Base-by-base conservation (phyloP, 2,329 filamentous ascomycete species). In the Waltergamsia citrina region DNA sequence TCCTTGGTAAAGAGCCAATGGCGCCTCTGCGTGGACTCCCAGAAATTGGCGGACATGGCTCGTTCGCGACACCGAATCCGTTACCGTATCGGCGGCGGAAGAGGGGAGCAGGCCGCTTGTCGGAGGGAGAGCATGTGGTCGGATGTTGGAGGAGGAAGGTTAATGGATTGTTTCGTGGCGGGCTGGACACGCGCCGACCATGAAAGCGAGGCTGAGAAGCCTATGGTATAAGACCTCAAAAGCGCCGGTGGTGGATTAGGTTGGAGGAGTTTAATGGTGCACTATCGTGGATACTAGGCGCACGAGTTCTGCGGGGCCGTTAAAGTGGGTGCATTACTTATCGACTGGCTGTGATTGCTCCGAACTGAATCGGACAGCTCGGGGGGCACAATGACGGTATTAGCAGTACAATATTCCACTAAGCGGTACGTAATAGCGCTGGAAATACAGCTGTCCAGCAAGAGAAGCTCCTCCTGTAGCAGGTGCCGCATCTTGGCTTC, bases 1-100 rank as follows among this genome's bases (percentile, higher is more conserved):
- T 86, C 78, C 50, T 85, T 82, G 30, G 85, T 81, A 59, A 94
- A 94, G 37, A 85, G 82, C 92, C 92, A 98, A 63, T 84, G 76
- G 46, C 78, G 81, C 46, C 81, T 76, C 62, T 98, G 92, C 18
- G 86, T 92, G 36, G 92, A 96, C 43, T 86, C 82, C 88, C 88
- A 98, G 64, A 90, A 98, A 60, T 90, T 95, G 53, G 88, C 85
- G 22, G 90, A 85, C 90, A 95, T 95, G 34, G 38, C 49, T 12
- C 25, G 11, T 15, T 15, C 7, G 18, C 18, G 14, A 19, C 15
- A 27, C 26, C 26, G 33, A 29, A 12, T 16, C 26, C 26, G 18
- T 22, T 20, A 15, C 21, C 12, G 34, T 24, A 14, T 23, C 16
- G 17, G 19, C 27, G 25, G 34, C 28, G 28, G 16, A 34, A 19